phyloP scores from a whole-genome alignment of 345 rosid genomes.

The Dovyalis caffra region DNA sequence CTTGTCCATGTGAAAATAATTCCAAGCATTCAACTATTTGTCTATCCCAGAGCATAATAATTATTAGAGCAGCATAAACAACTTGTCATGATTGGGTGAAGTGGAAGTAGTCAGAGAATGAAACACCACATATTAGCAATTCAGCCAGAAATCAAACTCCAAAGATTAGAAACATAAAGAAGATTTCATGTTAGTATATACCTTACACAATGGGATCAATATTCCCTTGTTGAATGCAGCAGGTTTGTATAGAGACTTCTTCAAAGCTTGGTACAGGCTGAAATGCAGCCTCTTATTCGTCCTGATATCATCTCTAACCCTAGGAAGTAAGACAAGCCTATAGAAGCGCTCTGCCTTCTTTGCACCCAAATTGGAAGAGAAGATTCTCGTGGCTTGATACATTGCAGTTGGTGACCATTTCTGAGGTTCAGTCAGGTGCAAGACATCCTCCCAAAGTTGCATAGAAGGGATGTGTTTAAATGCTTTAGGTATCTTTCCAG shows the following conservation, averaged over 20 bases:
- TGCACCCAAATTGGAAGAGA: constrained; percentile 70
- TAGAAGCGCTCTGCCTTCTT: constrained; percentile 72
- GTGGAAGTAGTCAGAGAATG: neutral
- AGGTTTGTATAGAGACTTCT: constrained; percentile 79
- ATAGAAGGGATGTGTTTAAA: constrained; percentile 70
- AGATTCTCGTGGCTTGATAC: constrained; percentile 87
- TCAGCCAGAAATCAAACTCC: neutral
- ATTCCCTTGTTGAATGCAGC: constrained; percentile 95
- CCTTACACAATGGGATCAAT: constrained; percentile 86
- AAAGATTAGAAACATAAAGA: neutral
- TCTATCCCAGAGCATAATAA: too few species aligned
- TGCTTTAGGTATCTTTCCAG: constrained; percentile 89
- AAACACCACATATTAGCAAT: neutral
- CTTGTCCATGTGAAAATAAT: too few species aligned
- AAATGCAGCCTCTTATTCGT: constrained; percentile 84
- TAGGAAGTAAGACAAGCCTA: constrained; percentile 81
- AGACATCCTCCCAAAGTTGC: constrained; percentile 81
- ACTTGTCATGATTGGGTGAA: neutral
- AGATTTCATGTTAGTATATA: constrained; percentile 18
- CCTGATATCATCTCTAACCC: constrained; percentile 82
- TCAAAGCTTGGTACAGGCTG: constrained; percentile 75
- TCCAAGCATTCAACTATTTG: too few species aligned
- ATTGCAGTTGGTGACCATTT: constrained; percentile 94
- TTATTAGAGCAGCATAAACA: neutral
- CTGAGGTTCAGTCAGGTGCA: constrained; percentile 88